phyloP scores from a whole-genome alignment of 345 rosid genomes.

The Lenwebbia sp. region DNA sequence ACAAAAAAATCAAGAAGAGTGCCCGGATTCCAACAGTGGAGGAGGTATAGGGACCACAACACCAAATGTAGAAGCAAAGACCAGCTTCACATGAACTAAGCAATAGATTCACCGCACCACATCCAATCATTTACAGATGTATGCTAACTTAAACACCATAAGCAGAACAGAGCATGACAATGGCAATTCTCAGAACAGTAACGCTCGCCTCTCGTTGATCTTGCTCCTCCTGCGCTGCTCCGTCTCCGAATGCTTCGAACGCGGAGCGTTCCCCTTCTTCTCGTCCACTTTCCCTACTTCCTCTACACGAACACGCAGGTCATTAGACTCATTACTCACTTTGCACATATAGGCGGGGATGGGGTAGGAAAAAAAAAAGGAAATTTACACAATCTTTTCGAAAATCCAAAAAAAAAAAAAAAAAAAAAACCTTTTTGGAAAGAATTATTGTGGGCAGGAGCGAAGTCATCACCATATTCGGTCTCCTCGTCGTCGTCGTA shows the following conservation, averaged over 20 bases:
- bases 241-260: slow-evolving; percentile 82
- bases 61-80: not conserved
- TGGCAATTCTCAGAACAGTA: not conserved
- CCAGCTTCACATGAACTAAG: not conserved
- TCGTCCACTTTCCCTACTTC: slow-evolving; percentile 25
- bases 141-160: not conserved
- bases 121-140: not conserved
- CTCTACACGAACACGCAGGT: not conserved
- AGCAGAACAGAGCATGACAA: not conserved
- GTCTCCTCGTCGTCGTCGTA: slow-evolving; percentile 44
- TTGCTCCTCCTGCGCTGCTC: slow-evolving; percentile 85
- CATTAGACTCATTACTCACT: not conserved
- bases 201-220: slow-evolving; percentile 62
- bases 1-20: not conserved
- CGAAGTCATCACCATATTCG: slow-evolving; percentile 31
- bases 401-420: not conserved
- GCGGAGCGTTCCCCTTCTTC: slow-evolving; percentile 25
- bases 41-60: not conserved
- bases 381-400: not conserved
- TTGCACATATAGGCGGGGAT: not conserved
- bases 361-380: not conserved
- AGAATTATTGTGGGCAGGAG: slow-evolving; percentile 19
- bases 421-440: slow-evolving; percentile 20
- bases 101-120: not conserved
- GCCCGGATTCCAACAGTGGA: not conserved